These are phyloP conservation scores for thale cress (Arabidopsis thaliana) DNA, from an alignment of 345 rosid genomes.

Conservation along the genomic window DNA sequence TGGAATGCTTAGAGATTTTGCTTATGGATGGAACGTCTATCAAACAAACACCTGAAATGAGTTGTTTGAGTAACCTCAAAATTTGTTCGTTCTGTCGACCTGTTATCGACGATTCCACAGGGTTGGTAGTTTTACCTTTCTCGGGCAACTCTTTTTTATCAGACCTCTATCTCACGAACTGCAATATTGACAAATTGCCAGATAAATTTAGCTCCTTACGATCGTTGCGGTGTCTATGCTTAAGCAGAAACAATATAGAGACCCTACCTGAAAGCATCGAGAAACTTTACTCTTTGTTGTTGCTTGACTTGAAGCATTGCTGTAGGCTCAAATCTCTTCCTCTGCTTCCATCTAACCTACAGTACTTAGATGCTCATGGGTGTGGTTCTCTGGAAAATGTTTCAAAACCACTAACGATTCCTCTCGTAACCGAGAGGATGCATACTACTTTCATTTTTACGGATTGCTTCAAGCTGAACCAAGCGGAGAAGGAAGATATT, in stretches of 20 bases:
- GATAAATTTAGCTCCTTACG: constrained; percentile 13
- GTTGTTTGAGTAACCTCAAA: constrained; percentile 30
- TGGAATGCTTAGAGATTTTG: constrained; percentile 43
- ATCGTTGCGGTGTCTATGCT: constrained; percentile 30
- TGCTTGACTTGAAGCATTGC: constrained; percentile 44
- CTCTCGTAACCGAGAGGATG: constrained; percentile 30
- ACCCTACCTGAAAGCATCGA: constrained; percentile 41
- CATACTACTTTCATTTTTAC: constrained; percentile 38
- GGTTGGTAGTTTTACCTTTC: constrained; percentile 13
- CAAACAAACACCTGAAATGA: constrained; percentile 13
- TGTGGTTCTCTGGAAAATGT: constrained; percentile 39
- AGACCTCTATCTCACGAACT: constrained; percentile 36
- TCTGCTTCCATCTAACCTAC: constrained; percentile 34
- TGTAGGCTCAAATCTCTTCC: constrained; percentile 32
- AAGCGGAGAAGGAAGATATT: constrained; percentile 32
- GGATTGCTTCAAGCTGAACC: constrained; percentile 30
- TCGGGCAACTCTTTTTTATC: not conserved
- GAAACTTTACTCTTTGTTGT: constrained; percentile 27
- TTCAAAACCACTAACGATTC: constrained; percentile 23
- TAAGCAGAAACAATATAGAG: constrained; percentile 41
- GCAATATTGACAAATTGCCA: constrained; percentile 23
- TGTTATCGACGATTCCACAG: constrained; percentile 18
- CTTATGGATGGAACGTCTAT: constrained; percentile 40
- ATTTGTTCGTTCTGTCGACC: constrained; percentile 34
- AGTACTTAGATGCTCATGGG: constrained; percentile 40